Percentiles rank a stretch among this genome's conserved stretches.
Evolutionary conservation across 164 flowering plant species (phyloP).

Genomic region (Umbilicus rupestris): DNA sequence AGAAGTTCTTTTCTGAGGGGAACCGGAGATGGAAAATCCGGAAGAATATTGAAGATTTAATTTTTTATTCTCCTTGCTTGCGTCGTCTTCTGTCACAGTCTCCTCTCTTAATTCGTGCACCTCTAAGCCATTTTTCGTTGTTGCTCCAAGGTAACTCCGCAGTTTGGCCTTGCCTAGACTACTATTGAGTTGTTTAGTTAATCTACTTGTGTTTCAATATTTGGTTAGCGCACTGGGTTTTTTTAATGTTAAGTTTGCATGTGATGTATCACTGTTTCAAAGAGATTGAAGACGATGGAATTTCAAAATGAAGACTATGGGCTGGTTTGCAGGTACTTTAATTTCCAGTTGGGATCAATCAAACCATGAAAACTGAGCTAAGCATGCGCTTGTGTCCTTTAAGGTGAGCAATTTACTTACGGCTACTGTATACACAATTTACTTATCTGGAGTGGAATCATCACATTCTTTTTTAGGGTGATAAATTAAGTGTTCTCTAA

Average conservation of each 20-base stretch:
- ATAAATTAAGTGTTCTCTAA: background rate
- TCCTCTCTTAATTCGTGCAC: background rate
- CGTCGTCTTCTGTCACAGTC: background rate
- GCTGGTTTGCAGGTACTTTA: slow-evolving; percentile 1
- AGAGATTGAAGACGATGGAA: background rate
- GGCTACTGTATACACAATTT: background rate
- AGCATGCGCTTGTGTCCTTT: background rate
- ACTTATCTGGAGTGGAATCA: background rate
- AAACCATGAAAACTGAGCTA: background rate
- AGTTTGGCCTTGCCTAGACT: background rate
- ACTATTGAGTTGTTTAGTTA: background rate
- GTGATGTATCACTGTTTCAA: too few relatives aligned
- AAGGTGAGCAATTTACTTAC: background rate
- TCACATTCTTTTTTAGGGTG: background rate
- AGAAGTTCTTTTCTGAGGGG: too few relatives aligned
- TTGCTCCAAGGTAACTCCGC: too few relatives aligned
- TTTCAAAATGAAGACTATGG: background rate
- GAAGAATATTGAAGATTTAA: background rate
- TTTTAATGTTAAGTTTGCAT: background rate
- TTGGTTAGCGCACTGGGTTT: background rate
- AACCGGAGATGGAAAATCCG: too few relatives aligned
- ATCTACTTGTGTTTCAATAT: background rate
- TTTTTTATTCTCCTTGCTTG: background rate
- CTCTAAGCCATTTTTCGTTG: background rate
- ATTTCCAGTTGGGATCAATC: background rate